A percentile compares a stretch with the other conserved stretches of the same genome.
These are phyloP conservation scores for Eutrema heterophyllum DNA, from an alignment of 345 rosid genomes.

Conservation along the genomic window DNA sequence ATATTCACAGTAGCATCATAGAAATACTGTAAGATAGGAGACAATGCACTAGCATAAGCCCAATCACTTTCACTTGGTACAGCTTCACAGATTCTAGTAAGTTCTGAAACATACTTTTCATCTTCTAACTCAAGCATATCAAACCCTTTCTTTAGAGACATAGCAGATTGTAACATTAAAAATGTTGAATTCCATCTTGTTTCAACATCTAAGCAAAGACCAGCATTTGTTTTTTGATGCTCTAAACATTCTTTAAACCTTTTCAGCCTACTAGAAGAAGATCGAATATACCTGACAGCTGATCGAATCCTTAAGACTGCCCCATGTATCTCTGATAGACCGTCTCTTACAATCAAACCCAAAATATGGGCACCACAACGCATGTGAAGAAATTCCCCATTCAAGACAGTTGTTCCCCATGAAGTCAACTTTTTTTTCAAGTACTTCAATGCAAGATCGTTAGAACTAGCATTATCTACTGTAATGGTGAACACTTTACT, in stretches of 20 bases:
- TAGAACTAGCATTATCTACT: background rate
- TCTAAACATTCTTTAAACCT: no score
- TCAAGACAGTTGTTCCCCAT: background rate
- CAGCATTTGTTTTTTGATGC: no score
- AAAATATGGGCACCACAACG: background rate
- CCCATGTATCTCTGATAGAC: no score
- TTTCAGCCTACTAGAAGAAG: no score
- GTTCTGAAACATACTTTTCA: background rate
- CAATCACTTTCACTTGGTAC: background rate
- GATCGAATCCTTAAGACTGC: no score
- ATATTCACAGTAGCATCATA: background rate
- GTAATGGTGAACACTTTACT: background rate
- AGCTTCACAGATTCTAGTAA: background rate
- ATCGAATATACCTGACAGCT: no score
- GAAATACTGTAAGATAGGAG: background rate
- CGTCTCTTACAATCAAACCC: no score
- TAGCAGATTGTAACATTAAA: no score
- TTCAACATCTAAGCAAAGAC: no score
- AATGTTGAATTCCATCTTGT: no score
- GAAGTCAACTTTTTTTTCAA: background rate
- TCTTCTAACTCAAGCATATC: background rate
- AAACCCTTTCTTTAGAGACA: background rate
- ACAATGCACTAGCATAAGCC: background rate
- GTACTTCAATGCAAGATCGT: background rate
- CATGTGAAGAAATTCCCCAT: background rate